A percentile compares a stretch with the other conserved stretches of the same genome.
Conservation (phyloP, 176 grass and related monocot genomes). For the Oryza glumipatula region DNA sequence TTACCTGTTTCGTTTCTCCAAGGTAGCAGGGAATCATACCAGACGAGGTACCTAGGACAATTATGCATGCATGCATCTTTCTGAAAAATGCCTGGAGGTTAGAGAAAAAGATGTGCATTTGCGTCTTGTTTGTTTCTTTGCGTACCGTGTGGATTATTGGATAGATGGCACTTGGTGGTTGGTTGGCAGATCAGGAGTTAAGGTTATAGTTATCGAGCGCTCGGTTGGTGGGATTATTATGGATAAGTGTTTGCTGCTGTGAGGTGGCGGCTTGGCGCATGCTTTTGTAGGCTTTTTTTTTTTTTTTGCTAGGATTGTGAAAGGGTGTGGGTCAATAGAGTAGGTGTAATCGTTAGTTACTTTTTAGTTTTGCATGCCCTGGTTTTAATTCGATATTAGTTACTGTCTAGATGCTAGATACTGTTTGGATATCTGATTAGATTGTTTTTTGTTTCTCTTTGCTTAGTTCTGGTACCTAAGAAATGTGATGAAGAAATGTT, state of each 20-base stretch:
- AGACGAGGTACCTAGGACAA: slow-evolving; percentile 18
- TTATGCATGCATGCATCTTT: slow-evolving; percentile 21
- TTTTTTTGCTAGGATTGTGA: slow-evolving; percentile 8
- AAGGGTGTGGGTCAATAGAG: background rate
- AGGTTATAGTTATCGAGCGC: slow-evolving; percentile 32
- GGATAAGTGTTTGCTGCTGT: slow-evolving; percentile 40
- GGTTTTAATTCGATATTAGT: background rate
- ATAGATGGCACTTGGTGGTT: slow-evolving; percentile 37
- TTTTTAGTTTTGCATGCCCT: background rate
- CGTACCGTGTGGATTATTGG: slow-evolving; percentile 16
- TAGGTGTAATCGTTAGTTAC: background rate
- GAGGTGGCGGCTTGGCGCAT: background rate
- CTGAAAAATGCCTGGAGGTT: slow-evolving; percentile 21
- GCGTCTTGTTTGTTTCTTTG: slow-evolving; percentile 22
- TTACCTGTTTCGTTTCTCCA: slow-evolving; percentile 15
- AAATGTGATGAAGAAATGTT: background rate
- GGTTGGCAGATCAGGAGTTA: slow-evolving; percentile 44
- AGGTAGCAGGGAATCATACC: slow-evolving; percentile 12
- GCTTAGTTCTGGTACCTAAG: background rate
- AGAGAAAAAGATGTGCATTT: slow-evolving; percentile 27
- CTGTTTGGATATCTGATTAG: slow-evolving; percentile 10
- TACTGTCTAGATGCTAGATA: slow-evolving; percentile 6
- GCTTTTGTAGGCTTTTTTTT: slow-evolving; percentile 20
- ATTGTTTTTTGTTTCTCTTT: slow-evolving; percentile 17
- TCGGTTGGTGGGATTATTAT: slow-evolving; percentile 50